Percentiles rank a stretch among this genome's conserved stretches.
Evolutionary conservation across 768 basidiomycete genomes (phyloP).

Genomic region (Paxillus rubicundulus): DNA sequence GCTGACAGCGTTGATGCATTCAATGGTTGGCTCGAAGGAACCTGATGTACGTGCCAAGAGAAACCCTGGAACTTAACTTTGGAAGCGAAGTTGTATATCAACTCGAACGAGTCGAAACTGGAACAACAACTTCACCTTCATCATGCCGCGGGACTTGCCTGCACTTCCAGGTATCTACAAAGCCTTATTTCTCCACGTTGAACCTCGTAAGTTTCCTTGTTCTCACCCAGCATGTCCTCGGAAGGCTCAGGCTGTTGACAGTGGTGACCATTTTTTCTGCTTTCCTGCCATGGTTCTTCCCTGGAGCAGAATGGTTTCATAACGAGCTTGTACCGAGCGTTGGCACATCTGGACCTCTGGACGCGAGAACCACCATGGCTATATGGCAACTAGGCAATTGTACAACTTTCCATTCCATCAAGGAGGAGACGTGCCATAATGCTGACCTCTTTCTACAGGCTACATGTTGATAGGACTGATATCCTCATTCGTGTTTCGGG

Average conservation of each 20-base stretch:
- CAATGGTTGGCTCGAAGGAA: no score
- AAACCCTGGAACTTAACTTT: no score
- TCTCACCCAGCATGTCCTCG: slow-evolving; percentile 6
- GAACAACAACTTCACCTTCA: background rate
- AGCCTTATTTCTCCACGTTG: slow-evolving; percentile 60
- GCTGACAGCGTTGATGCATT: no score
- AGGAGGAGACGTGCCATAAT: background rate
- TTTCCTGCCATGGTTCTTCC: slow-evolving; percentile 51
- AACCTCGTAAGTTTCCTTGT: slow-evolving; percentile 47
- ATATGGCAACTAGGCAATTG: slow-evolving; percentile 71
- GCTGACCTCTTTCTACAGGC: slow-evolving; percentile 36
- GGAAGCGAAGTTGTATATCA: no score
- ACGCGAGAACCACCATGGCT: slow-evolving; percentile 55
- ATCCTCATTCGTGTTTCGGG: slow-evolving; percentile 65
- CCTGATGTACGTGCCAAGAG: no score
- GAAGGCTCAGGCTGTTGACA: slow-evolving; percentile 19
- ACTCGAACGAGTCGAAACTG: no score
- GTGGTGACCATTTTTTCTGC: slow-evolving; percentile 52
- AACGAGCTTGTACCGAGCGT: slow-evolving; percentile 56
- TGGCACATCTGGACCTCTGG: slow-evolving; percentile 31
- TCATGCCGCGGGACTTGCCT: slow-evolving; percentile 39
- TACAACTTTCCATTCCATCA: slow-evolving; percentile 26
- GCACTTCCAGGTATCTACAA: slow-evolving; percentile 65
- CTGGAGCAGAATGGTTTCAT: slow-evolving; percentile 67
- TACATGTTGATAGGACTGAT: slow-evolving; percentile 64